phyloP scores from a whole-genome alignment of 1,284 basidiomycete species.

The Rhodotorula sp. region DNA sequence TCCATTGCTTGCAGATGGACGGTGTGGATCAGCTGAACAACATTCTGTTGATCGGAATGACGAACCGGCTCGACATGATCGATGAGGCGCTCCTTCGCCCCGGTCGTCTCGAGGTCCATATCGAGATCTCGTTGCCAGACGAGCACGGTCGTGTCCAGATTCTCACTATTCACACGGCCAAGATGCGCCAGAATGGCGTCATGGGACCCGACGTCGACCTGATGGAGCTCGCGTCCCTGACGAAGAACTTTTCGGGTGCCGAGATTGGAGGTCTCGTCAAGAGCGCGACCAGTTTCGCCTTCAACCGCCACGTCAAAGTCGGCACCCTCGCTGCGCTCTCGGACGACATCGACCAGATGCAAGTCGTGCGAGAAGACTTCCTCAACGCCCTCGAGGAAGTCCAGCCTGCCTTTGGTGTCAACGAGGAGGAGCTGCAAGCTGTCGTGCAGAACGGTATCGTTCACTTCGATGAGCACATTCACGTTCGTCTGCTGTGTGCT shows the following conservation, averaged over 20 bases:
- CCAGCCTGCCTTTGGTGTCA: conserved; percentile 94
- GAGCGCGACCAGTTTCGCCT: conserved; percentile 96
- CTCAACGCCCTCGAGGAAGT: conserved; percentile 91
- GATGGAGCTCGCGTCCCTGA: conserved; percentile 73
- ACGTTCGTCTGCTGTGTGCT: conserved; percentile 63
- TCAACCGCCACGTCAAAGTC: conserved; percentile 96
- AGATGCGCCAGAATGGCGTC: conserved; percentile 88
- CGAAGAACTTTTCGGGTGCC: conserved; percentile 98
- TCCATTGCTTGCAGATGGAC: conserved; percentile 70
- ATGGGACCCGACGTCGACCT: conserved; percentile 89
- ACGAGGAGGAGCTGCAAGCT: conserved; percentile 91
- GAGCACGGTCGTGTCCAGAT: conserved; percentile 92
- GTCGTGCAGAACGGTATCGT: conserved; percentile 98
- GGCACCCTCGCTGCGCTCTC: conserved; percentile 95
- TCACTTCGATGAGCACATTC: conserved; percentile 72
- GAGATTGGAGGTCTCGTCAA: conserved; percentile 96
- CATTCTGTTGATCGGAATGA: conserved; percentile 99
- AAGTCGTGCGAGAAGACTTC: conserved; percentile 87
- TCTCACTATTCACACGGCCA: conserved; percentile 89
- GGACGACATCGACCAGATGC: conserved; percentile 89
- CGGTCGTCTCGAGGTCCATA: conserved; percentile 98
- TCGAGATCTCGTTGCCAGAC: conserved; percentile 98
- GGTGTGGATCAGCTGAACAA: conserved; percentile 99
- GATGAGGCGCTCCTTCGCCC: conserved; percentile 97
- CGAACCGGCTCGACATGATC: conserved; percentile 98